phyloP scores from a whole-genome alignment of 1,139 yeast species.

The Maudiozyma humilis region DNA sequence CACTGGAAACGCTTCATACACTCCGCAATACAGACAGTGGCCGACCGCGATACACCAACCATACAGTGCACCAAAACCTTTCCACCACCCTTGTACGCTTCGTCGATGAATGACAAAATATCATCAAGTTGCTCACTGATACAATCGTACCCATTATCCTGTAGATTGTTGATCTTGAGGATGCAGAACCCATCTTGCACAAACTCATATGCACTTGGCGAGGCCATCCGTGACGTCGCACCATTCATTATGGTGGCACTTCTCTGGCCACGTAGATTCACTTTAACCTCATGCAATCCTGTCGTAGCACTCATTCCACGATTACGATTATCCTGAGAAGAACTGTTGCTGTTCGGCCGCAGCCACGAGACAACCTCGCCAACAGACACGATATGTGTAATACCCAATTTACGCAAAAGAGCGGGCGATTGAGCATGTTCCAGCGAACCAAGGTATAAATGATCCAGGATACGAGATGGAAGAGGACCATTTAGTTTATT shows the following conservation, averaged over 20 bases:
- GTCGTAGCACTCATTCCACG: constrained; percentile 14
- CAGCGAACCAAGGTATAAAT: constrained; percentile 77
- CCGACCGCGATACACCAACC: constrained; percentile 87
- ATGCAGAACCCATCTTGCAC: constrained; percentile 31
- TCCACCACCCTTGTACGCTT: constrained; percentile 33
- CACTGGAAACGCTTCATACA: constrained; percentile 66
- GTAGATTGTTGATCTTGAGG: constrained; percentile 35
- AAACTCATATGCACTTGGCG: constrained; percentile 4
- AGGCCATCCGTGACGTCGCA: constrained; percentile 11
- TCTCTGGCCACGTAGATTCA: background rate
- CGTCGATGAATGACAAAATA: constrained; percentile 39
- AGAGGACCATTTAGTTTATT: constrained; percentile 33
- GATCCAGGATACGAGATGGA: constrained; percentile 59
- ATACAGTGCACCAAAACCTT: constrained; percentile 77
- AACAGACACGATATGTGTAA: constrained; percentile 71
- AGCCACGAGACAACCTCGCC: constrained; percentile 74
- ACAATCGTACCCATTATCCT: constrained; percentile 48
- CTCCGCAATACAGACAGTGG: constrained; percentile 84
- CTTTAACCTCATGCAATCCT: background rate
- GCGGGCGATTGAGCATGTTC: constrained; percentile 71
- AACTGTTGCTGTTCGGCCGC: constrained; percentile 17
- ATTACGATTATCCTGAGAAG: constrained; percentile 7
- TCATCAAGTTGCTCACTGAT: constrained; percentile 37
- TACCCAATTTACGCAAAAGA: constrained; percentile 56
- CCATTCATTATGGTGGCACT: constrained; percentile 8